Conservation (phyloP, 306 rosid genomes). For the Medicago ruthenica region DNA sequence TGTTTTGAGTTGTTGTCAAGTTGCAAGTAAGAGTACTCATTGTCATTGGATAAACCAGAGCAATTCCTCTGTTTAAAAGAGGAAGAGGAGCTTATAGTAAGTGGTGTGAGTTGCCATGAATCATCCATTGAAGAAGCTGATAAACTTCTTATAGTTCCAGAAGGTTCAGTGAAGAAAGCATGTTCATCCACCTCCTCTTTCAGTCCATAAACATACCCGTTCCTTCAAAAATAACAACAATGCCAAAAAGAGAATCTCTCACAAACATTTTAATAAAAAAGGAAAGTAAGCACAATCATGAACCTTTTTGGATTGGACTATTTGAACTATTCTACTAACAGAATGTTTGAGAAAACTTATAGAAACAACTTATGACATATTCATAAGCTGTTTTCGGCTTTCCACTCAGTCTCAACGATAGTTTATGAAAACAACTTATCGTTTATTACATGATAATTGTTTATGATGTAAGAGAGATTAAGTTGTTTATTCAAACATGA, state of each 20-base stretch:
- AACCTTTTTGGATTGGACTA: too few relatives aligned
- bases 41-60: constrained; percentile 57
- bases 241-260: neutral
- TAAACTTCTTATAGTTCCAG: constrained; percentile 74
- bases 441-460: neutral
- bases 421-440: neutral
- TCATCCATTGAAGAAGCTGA: constrained; percentile 79
- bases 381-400: too few relatives aligned
- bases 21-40: constrained; percentile 72
- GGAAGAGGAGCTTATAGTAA: constrained; percentile 79
- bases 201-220: constrained; percentile 69
- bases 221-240: constrained; percentile 41
- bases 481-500: constrained; percentile 2
- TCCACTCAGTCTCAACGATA: neutral
- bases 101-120: constrained; percentile 85
- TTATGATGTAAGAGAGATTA: neutral
- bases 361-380: neutral
- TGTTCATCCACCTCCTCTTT: constrained; percentile 84
- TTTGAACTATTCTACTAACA: too few relatives aligned
- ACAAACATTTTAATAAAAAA: neutral
- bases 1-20: constrained; percentile 55
- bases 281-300: neutral
- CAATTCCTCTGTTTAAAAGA: constrained; percentile 70
- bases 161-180: constrained; percentile 89
- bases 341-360: too few relatives aligned